phyloP scores from a whole-genome alignment of 306 rosid species.

The Inga leiocalycina region DNA sequence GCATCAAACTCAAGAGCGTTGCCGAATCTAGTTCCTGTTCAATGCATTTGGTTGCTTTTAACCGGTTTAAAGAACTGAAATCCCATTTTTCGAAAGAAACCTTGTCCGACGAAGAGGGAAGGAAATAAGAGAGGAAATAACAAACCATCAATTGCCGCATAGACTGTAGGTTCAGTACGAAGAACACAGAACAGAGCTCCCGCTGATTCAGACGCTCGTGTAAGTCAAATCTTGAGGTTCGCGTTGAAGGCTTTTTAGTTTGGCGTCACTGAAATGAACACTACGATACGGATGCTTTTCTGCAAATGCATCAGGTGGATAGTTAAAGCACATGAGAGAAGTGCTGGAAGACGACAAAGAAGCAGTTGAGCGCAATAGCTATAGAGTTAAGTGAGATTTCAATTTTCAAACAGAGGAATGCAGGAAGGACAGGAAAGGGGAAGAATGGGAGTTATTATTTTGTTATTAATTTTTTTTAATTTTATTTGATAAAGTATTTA shows the following conservation, averaged over 20 bases:
- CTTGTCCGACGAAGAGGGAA: neutral
- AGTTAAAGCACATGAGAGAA: neutral
- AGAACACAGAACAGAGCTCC: neutral
- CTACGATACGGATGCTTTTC: neutral
- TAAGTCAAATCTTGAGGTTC: neutral
- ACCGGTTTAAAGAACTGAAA: neutral
- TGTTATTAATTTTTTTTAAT: too few relatives aligned
- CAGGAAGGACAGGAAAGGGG: neutral
- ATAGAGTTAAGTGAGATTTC: neutral
- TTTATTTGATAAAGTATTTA: too few relatives aligned
- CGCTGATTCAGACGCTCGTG: constrained; percentile 6
- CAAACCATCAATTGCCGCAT: neutral
- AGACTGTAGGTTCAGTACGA: neutral
- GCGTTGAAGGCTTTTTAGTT: neutral
- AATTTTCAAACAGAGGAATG: neutral
- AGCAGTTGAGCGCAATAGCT: neutral
- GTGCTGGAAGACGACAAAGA: constrained; percentile 11
- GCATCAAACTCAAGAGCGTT: neutral
- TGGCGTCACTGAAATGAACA: neutral
- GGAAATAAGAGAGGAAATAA: neutral
- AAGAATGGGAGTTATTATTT: neutral
- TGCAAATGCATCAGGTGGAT: neutral
- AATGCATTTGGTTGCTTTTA: neutral
- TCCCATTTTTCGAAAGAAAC: neutral
- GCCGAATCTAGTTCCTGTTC: neutral